Percentiles rank a stretch among this genome's conserved stretches.
phyloP scores from a whole-genome alignment of 2,329 filamentous ascomycete genomes.

The Botrytis byssoidea region DNA sequence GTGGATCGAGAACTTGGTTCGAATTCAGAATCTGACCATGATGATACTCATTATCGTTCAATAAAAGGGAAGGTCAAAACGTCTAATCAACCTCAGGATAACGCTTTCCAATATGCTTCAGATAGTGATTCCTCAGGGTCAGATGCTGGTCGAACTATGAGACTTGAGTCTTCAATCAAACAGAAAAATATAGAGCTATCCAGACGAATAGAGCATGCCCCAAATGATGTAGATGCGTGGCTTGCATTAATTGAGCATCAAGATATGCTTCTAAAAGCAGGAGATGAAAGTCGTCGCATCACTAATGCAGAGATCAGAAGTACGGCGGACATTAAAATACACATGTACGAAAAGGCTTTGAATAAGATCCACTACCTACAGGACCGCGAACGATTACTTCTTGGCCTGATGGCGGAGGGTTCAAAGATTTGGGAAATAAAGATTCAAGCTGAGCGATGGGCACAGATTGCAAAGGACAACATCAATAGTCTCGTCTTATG shows the following conservation, averaged over 20 bases:
- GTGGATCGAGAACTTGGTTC: slow-evolving; percentile 33
- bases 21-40: slow-evolving; percentile 47
- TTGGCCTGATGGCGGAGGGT: slow-evolving; percentile 72
- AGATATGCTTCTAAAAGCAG: slow-evolving; percentile 59
- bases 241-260: slow-evolving; percentile 77
- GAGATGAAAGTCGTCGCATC: slow-evolving; percentile 47
- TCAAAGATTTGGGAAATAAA: slow-evolving; percentile 69
- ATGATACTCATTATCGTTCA: slow-evolving; percentile 60
- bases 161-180: slow-evolving; percentile 48
- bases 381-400: slow-evolving; percentile 59
- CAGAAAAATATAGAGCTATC: slow-evolving; percentile 61
- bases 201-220: slow-evolving; percentile 61
- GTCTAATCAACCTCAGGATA: slow-evolving; percentile 35
- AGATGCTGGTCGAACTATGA: slow-evolving; percentile 39
- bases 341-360: slow-evolving; percentile 76
- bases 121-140: slow-evolving; percentile 44
- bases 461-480: slow-evolving; percentile 55
- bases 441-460: slow-evolving; percentile 64
- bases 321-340: slow-evolving; percentile 75
- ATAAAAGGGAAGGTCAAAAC: slow-evolving; percentile 62
- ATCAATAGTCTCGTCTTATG: slow-evolving; percentile 64
- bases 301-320: slow-evolving; percentile 64
- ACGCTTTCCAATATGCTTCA: slow-evolving; percentile 46
- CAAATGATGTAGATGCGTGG: slow-evolving; percentile 71
- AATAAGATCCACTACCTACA: slow-evolving; percentile 48